A percentile compares a stretch with the other conserved stretches of the same genome.
Conservation (phyloP, 1,139 yeast species). For the Yamadazyma conglobata region DNA sequence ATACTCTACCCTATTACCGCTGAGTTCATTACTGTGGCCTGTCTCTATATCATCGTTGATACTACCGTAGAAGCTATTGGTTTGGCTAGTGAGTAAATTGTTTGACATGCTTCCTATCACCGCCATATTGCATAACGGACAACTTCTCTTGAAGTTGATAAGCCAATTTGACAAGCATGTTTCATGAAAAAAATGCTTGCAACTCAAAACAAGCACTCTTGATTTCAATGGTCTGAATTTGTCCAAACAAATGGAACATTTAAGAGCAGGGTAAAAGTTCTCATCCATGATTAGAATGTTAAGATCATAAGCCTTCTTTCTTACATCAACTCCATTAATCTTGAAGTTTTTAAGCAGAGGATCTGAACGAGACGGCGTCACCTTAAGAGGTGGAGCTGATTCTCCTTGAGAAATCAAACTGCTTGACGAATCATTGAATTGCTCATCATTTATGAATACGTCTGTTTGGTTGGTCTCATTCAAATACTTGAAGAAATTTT, state of each 20-base stretch:
- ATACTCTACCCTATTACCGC: too few relatives aligned
- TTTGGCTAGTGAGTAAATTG: conserved; percentile 22
- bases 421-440: background rate
- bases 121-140: conserved; percentile 42
- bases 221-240: conserved; percentile 36
- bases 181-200: conserved; percentile 46
- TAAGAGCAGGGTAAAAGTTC: conserved; percentile 40
- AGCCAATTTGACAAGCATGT: conserved; percentile 46
- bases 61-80: conserved; percentile 19
- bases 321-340: conserved; percentile 34
- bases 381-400: conserved; percentile 6
- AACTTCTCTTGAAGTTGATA: conserved; percentile 40
- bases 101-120: conserved; percentile 12
- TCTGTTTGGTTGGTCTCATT: conserved; percentile 22
- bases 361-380: conserved; percentile 21
- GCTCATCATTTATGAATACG: conserved; percentile 5
- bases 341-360: conserved; percentile 19
- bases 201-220: conserved; percentile 38
- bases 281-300: conserved; percentile 29
- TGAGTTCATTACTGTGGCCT: too few relatives aligned
- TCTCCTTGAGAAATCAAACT: background rate
- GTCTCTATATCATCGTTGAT: conserved; percentile 11
- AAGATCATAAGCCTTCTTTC: conserved; percentile 18
- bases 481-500: conserved; percentile 27
- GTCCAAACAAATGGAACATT: conserved; percentile 47